These are phyloP conservation scores for Dictyostelium intermedium DNA, from an alignment of 78 protist genomes.

Conservation along the genomic window DNA sequence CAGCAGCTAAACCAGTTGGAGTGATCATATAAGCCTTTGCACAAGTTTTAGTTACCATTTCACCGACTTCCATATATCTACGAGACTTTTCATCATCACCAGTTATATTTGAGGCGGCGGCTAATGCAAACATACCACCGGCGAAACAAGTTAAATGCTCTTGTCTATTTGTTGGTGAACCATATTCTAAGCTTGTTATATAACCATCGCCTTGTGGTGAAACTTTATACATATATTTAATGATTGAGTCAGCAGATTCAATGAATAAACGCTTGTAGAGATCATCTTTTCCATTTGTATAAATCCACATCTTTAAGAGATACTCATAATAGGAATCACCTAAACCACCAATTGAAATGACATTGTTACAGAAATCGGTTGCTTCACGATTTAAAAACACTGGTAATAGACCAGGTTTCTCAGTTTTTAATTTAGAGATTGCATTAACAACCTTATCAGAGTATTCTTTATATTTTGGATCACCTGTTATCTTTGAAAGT, in stretches of 20 bases:
- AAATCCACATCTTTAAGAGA: constrained; percentile 62
- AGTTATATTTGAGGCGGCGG: constrained; percentile 44
- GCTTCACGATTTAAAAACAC: neutral
- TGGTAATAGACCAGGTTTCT: constrained; percentile 12
- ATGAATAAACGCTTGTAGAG: constrained; percentile 58
- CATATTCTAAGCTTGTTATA: neutral
- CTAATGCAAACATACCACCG: constrained; percentile 95
- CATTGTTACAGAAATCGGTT: neutral
- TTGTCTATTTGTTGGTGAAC: constrained; percentile 47
- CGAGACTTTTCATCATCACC: neutral
- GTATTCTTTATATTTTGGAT: constrained; percentile 12
- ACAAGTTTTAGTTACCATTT: constrained; percentile 61
- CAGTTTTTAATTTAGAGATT: neutral
- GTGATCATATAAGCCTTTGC: constrained; percentile 37
- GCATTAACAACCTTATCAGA: neutral
- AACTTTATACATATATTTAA: constrained; percentile 17
- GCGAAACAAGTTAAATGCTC: constrained; percentile 95
- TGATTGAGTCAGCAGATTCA: constrained; percentile 50
- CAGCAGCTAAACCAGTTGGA: constrained; percentile 87
- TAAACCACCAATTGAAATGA: constrained; percentile 46
- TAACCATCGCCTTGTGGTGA: constrained; percentile 12
- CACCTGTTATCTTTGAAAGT: constrained; percentile 77
- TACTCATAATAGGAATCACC: constrained; percentile 94
- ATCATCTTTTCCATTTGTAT: neutral
- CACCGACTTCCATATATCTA: constrained; percentile 27